Evolutionary conservation across 495 filamentous ascomycete genomes (phyloP).

Genomic region (Polyplosphaeria fusca): DNA sequence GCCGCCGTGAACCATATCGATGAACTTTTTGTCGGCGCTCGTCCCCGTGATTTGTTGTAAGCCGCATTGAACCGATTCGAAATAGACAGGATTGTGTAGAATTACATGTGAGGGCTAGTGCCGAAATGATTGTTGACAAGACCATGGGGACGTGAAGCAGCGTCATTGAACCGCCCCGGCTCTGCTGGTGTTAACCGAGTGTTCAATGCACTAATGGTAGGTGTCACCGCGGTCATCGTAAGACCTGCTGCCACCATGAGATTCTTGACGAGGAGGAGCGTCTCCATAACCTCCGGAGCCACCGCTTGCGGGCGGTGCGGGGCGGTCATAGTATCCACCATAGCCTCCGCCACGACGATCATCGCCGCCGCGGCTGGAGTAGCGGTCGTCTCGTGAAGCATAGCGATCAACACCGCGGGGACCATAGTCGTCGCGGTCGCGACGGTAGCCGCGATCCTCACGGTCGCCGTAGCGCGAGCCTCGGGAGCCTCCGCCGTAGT

Average conservation of each 20-base stretch:
- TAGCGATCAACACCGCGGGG: conserved; percentile 63
- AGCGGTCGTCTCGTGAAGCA: conserved; percentile 59
- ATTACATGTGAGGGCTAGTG: conserved; percentile 27
- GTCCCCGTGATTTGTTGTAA: conserved; percentile 23
- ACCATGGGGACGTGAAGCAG: conserved; percentile 2
- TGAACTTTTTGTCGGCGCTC: conserved; percentile 29
- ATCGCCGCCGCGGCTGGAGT: conserved; percentile 53
- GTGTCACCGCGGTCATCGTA: conserved; percentile 37
- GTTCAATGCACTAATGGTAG: conserved; percentile 18
- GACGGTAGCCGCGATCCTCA: conserved; percentile 41
- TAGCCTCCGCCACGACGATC: conserved; percentile 48
- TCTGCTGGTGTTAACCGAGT: conserved; percentile 27
- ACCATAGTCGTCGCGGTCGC: conserved; percentile 39
- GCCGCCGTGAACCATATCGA: conserved; percentile 30
- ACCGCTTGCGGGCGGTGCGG: conserved; percentile 20
- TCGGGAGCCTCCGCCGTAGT: conserved; percentile 49
- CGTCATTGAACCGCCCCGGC: conserved; percentile 26
- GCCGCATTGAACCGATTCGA: conserved; percentile 32
- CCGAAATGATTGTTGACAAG: conserved; percentile 12
- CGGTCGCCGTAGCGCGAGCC: conserved; percentile 48
- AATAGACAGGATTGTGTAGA: conserved; percentile 23
- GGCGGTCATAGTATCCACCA: conserved; percentile 43
- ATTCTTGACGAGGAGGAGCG: conserved; percentile 26
- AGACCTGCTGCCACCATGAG: conserved; percentile 26
- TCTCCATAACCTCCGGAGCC: conserved; percentile 23